A percentile compares a stretch with the other conserved stretches of the same genome.
These are phyloP conservation scores for Globisporangium yorkense DNA, from an alignment of 352 stramenopile genomes.

Conservation along the genomic window DNA sequence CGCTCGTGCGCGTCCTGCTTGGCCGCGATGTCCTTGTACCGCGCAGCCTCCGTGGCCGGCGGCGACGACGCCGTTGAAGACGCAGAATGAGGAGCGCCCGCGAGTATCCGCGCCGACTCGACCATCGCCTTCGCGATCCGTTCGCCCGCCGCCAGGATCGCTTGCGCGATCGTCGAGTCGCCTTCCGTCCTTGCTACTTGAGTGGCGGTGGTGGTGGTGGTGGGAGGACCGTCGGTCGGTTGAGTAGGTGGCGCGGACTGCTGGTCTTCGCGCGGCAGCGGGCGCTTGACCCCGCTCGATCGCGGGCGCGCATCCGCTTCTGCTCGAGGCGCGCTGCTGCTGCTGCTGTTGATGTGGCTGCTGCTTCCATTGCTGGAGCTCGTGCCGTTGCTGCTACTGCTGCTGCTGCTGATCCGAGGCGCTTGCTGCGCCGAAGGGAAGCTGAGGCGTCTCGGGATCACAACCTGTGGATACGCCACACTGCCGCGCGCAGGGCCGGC, in stretches of 20 bases:
- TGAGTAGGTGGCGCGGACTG: not conserved
- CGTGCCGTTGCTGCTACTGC: not conserved
- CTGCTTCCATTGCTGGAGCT: not conserved
- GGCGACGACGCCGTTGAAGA: not conserved
- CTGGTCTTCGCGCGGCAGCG: not conserved
- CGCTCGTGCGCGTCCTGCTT: constrained; percentile 2
- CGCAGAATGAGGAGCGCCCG: not conserved
- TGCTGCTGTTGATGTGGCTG: not conserved
- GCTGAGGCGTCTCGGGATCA: not conserved
- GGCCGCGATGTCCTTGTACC: not conserved
- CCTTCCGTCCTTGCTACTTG: too few species aligned
- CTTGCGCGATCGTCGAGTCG: constrained; percentile 3
- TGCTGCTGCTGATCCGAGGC: not conserved
- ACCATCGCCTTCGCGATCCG: constrained; percentile 6
- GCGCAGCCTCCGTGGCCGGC: not conserved
- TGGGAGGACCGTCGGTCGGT: too few species aligned
- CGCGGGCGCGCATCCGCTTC: not conserved
- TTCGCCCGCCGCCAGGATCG: constrained; percentile 1
- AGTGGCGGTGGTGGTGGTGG: too few species aligned
- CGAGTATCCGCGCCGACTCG: constrained; percentile 5
- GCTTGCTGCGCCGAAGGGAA: not conserved
- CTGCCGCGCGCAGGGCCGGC: not conserved
- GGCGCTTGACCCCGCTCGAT: not conserved
- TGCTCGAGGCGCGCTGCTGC: not conserved
- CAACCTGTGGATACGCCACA: not conserved